Base-by-base conservation (phyloP, 495 filamentous ascomycete species). In the Clavariopsis aquatica region DNA sequence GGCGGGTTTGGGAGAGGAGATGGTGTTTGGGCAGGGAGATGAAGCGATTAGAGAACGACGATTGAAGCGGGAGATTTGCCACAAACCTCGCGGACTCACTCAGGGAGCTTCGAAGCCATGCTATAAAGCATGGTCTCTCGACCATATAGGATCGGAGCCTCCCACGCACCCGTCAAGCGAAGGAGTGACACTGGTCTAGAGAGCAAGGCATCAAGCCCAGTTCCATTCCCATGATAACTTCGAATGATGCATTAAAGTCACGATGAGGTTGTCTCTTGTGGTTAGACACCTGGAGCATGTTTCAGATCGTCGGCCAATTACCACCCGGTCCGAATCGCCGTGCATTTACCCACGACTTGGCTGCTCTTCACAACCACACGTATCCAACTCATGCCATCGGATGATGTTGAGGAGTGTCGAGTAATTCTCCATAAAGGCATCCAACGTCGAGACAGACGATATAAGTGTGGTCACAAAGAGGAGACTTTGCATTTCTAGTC, bases 1-100 rank as follows among this genome's bases (percentile, higher is more conserved):
- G 69, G 41, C 26, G 73, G 70, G 54, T 76, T 68, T 84, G 58
- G 87, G 84, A 67, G 80, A 71, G 68, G 61, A 38, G 63, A 75
- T 64, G 72, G 52, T 2, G 41, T 69, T 8, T 65, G 65, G 65
- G 49, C 59, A 0, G 65, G 65, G n/a, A 27, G 61, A 43, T 69
- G 66, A 69, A 51, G 60, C 26, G 24, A 6, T 31, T 1, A 19
- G 9, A 28, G 47, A 10, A 28, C 3, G 7, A 23, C 12, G 12
- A 22, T 1, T 51, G 47, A 20, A 24, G 7, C 31, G 31, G 6
- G 31, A 36, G n/a, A n/a, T n/a, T n/a, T n/a, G n/a, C n/a, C n/a
- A n/a, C n/a, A n/a, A n/a, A n/a, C n/a, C n/a, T n/a, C n/a, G n/a
- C n/a, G n/a, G n/a, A n/a, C n/a, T n/a, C n/a, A n/a, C n/a, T n/a